Evolutionary conservation across 768 basidiomycete species (phyloP), one percentile per base, ranked within the genome.

Genomic region (Suillus variegatus): DNA sequence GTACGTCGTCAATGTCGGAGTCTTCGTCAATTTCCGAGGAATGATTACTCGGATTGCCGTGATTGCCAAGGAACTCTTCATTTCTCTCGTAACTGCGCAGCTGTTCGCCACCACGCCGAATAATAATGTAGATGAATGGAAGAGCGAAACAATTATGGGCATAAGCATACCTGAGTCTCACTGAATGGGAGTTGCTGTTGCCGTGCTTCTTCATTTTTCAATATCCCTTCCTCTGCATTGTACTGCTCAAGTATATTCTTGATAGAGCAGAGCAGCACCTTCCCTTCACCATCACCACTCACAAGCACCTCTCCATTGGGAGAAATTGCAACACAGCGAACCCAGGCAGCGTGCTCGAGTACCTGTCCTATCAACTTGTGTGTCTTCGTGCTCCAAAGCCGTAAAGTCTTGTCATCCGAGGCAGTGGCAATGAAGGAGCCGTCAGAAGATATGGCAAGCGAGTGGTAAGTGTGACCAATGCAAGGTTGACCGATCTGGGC

Each of bases 351-450:
- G 46, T 75, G 74, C 36, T 69, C 71, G 55, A 75, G 75, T 41
- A 58, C 68, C 1, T 67, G 68, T 36, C 68, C 68, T 22, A 68
- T 58, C 52, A 64, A 49, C 44, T 69, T 64, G 46, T 67, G 70
- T 43, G 75, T 70, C 32, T 55, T 67, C 1, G 76, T 69, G 66
- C 73, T 71, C 76, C 76, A 77, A 2, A 77, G 57, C 55, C 77
- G 76, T 70, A 77, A 66, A 65, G 69, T 65, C 18, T 66, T 66
- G 63, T 74, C 72, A 4, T 74, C 71, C 1, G 74, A 78, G 22
- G 77, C 77, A 35, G 77, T 76, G 13, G 73, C 76, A 35, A 78
- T 73, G 56, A 66, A 76, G 20, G 64, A 66, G 32, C 77, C 72
- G 13, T 77, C 71, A 8, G 75, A 71, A 20, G 76, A 77, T 38